These are phyloP conservation scores for Earliella scabrosa DNA, from an alignment of 1,284 basidiomycete genomes.

Conservation along the genomic window DNA sequence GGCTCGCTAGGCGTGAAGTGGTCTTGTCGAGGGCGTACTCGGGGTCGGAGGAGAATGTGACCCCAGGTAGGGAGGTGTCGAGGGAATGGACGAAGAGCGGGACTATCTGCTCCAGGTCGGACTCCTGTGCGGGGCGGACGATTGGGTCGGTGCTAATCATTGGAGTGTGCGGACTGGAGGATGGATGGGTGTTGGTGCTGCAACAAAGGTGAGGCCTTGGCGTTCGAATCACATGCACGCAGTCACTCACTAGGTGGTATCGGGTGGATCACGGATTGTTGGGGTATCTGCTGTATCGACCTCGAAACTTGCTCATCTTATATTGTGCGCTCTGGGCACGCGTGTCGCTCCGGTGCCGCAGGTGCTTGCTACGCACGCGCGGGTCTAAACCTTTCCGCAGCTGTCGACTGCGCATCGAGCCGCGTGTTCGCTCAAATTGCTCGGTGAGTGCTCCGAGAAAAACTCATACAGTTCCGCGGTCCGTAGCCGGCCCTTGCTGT, in stretches of 20 bases:
- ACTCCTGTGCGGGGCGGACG: slow-evolving; percentile 13
- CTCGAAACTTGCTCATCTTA: too few relatives aligned
- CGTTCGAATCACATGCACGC: too few relatives aligned
- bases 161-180: neutral
- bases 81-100: slow-evolving; percentile 19
- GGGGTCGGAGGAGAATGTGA: slow-evolving; percentile 16
- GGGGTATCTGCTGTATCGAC: too few relatives aligned
- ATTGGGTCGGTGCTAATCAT: slow-evolving; percentile 12
- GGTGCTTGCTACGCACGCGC: neutral
- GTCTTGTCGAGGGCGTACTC: slow-evolving; percentile 6
- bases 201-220: too few relatives aligned
- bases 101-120: slow-evolving; percentile 16
- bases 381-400: neutral
- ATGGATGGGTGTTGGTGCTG: neutral
- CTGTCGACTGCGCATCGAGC: neutral
- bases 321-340: neutral
- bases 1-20: neutral
- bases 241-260: too few relatives aligned
- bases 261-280: too few relatives aligned
- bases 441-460: neutral
- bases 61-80: slow-evolving; percentile 15
- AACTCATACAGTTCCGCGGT: too few relatives aligned
- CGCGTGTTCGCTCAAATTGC: neutral
- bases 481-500: too few relatives aligned
- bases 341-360: neutral